Evolutionary conservation across 2,329 filamentous ascomycete genomes (phyloP).

Genomic region (Ophiocordyceps camponoti-saundersi): DNA sequence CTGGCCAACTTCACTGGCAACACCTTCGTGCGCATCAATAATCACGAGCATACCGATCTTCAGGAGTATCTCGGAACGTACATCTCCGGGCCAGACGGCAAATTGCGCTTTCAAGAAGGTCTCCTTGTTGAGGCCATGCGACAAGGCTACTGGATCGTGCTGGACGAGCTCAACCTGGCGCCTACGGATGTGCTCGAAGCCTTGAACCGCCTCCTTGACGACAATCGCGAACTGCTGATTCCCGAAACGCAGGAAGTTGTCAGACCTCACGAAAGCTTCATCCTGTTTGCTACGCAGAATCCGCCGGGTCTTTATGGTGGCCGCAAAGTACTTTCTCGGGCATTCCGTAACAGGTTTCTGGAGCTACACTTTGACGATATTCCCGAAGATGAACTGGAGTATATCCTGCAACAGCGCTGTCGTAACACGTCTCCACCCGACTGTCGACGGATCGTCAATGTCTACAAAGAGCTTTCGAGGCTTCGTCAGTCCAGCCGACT

Average conservation of each 20-base stretch:
- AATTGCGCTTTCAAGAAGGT: constrained; percentile 81
- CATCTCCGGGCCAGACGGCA: constrained; percentile 69
- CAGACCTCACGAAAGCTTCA: constrained; percentile 83
- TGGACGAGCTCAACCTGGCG: constrained; percentile 92
- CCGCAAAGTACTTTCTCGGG: constrained; percentile 78
- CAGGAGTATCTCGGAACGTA: constrained; percentile 97
- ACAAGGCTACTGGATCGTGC: constrained; percentile 91
- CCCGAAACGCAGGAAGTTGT: constrained; percentile 94
- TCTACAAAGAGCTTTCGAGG: constrained; percentile 83
- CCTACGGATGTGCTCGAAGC: constrained; percentile 95
- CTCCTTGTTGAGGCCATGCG: constrained; percentile 82
- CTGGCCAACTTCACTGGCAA: constrained; percentile 94
- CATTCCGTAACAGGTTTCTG: constrained; percentile 91
- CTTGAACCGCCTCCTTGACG: constrained; percentile 84
- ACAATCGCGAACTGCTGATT: constrained; percentile 89
- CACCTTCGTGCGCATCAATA: constrained; percentile 96
- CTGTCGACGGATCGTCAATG: constrained; percentile 76
- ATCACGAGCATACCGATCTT: constrained; percentile 95
- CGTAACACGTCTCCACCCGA: constrained; percentile 79
- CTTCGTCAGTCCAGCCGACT: constrained; percentile 78
- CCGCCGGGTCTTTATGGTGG: constrained; percentile 91
- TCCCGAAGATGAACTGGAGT: constrained; percentile 81
- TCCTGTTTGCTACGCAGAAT: constrained; percentile 96
- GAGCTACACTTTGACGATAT: constrained; percentile 98
- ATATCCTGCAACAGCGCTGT: constrained; percentile 76